These are phyloP conservation scores for Sporothrix phasma DNA, from an alignment of 2,329 filamentous ascomycete genomes.

Conservation along the genomic window DNA sequence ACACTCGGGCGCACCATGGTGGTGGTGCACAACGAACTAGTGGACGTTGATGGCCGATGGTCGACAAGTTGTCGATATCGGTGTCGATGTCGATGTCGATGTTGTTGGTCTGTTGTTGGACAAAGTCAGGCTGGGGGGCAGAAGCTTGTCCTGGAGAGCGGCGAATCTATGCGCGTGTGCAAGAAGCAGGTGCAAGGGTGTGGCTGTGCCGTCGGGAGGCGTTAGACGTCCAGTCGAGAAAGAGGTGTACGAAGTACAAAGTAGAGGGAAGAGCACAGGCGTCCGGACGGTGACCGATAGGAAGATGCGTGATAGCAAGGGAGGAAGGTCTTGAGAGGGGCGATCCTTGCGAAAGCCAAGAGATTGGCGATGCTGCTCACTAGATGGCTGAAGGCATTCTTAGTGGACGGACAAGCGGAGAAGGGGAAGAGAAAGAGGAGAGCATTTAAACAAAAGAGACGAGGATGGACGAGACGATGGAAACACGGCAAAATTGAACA, in stretches of 20 bases:
- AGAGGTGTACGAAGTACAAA: background rate
- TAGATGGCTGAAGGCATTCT: background rate
- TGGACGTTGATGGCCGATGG: background rate
- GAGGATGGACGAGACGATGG: background rate
- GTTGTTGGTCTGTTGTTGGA: background rate
- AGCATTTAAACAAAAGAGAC: background rate
- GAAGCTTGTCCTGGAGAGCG: background rate
- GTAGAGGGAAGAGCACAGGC: too few relatives aligned
- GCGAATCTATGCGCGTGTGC: background rate
- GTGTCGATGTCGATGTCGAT: background rate
- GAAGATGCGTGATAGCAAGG: background rate
- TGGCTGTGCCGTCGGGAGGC: background rate
- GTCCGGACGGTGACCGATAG: background rate
- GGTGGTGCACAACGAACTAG: background rate
- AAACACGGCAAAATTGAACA: background rate
- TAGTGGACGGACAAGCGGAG: background rate
- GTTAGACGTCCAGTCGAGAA: background rate
- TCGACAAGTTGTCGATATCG: too few relatives aligned
- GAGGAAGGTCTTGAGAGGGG: background rate
- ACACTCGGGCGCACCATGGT: slow-evolving; percentile 20
- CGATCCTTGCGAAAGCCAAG: background rate
- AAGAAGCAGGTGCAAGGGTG: background rate
- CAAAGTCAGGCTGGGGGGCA: background rate
- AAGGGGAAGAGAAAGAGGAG: background rate
- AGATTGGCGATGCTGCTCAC: background rate